Base-by-base conservation (phyloP, 2,329 filamentous ascomycete species). In the Atkinsonella texensis region DNA sequence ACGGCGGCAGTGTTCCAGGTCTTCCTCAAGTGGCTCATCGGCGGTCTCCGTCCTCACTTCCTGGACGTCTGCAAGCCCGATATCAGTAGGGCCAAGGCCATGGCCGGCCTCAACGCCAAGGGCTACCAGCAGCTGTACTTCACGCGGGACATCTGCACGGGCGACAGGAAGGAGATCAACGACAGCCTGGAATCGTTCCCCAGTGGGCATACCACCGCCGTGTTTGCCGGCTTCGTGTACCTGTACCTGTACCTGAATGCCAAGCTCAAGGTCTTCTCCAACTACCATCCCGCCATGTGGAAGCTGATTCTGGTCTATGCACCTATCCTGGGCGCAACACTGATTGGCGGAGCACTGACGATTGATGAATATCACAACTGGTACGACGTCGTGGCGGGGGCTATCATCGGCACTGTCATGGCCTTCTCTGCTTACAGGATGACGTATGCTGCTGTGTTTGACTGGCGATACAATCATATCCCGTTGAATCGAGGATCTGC, bases 341-440 rank as follows among this genome's bases (percentile, higher is more conserved):
- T 89, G 2, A 86, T 89, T 43, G 83, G 77, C 1, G 84, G 84
- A 6, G 78, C 82, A 0, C 68, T 88, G 10, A 86, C 83, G 0
- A 86, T 88, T 52, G 81, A 88, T 56, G 79, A 86, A 62, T 86
- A 74, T 62, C 85, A 89, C 67, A 83, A 88, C 66, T 85, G 83
- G 81, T 87, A 87, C 54, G 84, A 88, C 52, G 70, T 85, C n/a
- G 53, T 86, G 0, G 81, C 80, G 0, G 84, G 84, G 5, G 83
- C 75, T 0, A 61, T 77, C 41, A 84, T 87, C 45, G 84, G 84
- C 2, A 81, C 76, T 2, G 62, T 79, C 53, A 79, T 85, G 66
- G 84, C 83, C 0, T 81, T 85, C 58, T 77, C 74, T 1, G 63
- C 75, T 0, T 87, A 85, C 62, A 71, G 84, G 50, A 84, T 84